phyloP scores from a whole-genome alignment of 169 alveolate species.

The Amoebophrya sp. region DNA sequence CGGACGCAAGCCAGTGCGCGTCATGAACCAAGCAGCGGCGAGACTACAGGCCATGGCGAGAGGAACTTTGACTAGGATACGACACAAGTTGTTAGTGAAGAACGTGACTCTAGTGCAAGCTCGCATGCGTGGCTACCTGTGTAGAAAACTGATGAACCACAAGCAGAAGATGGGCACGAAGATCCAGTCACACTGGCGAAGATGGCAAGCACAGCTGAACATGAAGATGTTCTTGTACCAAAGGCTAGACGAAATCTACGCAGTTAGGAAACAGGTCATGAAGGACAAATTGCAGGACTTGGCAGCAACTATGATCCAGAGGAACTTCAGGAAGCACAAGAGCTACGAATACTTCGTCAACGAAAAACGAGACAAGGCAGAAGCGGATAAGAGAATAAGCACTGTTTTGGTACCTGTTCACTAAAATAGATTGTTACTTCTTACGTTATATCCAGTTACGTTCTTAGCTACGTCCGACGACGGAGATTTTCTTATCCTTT shows the following conservation, averaged over 20 bases:
- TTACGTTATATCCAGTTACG: no score
- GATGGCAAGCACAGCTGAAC: slow-evolving; percentile 29
- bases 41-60: not conserved
- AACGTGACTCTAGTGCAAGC: not conserved
- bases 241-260: slow-evolving; percentile 25
- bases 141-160: not conserved
- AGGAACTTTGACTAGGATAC: not conserved
- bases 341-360: not conserved
- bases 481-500: no score
- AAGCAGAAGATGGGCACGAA: slow-evolving; percentile 25
- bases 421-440: no score
- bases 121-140: not conserved
- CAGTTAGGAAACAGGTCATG: slow-evolving; percentile 23
- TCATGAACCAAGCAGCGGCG: slow-evolving; percentile 23
- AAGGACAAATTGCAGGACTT: not conserved
- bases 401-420: no score
- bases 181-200: slow-evolving; percentile 31
- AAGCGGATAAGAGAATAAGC: not conserved
- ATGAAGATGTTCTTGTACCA: slow-evolving; percentile 5
- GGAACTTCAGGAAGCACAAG: slow-evolving; percentile 24
- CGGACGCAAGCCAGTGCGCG: slow-evolving; percentile 32
- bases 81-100: not conserved
- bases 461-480: no score
- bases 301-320: slow-evolving; percentile 26
- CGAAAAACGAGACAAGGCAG: not conserved